Conservation (phyloP, 2,329 filamentous ascomycete genomes). For the Diplocarpon mali region DNA sequence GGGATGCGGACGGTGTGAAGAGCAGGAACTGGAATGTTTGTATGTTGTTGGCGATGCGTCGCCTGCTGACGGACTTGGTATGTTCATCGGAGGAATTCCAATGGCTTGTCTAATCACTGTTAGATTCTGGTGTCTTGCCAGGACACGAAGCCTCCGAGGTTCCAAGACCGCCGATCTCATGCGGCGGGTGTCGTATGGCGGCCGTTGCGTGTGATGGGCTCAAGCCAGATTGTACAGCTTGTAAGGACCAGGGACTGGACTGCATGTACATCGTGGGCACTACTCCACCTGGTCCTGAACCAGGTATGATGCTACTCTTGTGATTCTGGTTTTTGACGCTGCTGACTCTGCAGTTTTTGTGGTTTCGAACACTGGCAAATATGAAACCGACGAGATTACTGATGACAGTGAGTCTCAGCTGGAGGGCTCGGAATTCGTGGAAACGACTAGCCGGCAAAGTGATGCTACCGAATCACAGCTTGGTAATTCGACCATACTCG, state of each 20-base stretch:
- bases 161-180: background rate
- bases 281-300: background rate
- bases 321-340: background rate
- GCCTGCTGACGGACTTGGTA: background rate
- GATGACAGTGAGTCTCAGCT: background rate
- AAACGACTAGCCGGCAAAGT: background rate
- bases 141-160: background rate
- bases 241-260: background rate
- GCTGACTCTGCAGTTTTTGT: background rate
- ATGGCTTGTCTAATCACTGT: background rate
- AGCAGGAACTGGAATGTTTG: conserved; percentile 1
- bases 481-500: background rate
- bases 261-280: background rate
- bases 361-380: background rate
- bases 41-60: background rate
- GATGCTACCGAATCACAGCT: background rate
- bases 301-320: background rate
- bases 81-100: too few species aligned
- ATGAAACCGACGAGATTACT: background rate
- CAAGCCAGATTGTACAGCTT: background rate
- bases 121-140: background rate
- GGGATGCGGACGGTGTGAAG: background rate
- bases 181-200: background rate
- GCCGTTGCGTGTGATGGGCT: background rate
- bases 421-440: background rate